Evolutionary conservation across 2,329 filamentous ascomycete genomes (phyloP).

Genomic region (Talaromyces funiculosus): DNA sequence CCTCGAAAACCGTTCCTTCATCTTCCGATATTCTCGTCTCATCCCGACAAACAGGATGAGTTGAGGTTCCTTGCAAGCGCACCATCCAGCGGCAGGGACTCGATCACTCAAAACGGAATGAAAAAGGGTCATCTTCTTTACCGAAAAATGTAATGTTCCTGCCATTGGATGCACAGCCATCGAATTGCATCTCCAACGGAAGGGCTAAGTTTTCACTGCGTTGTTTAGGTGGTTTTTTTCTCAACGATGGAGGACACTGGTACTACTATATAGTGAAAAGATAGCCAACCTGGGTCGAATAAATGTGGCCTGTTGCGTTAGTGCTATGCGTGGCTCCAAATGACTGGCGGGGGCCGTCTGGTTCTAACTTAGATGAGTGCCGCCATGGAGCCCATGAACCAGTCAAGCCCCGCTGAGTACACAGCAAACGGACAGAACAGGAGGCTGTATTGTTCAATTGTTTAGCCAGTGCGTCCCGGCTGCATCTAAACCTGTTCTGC

Average conservation of each 20-base stretch:
- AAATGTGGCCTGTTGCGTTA: conserved; percentile 12
- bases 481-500: neutral
- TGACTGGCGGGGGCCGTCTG: conserved; percentile 6
- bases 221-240: neutral
- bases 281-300: conserved; percentile 3
- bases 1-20: neutral
- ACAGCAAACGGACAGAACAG: neutral
- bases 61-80: neutral
- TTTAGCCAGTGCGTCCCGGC: neutral
- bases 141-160: neutral
- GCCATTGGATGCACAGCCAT: conserved; percentile 1
- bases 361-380: neutral
- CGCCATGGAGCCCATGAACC: neutral
- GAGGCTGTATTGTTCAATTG: neutral
- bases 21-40: conserved; percentile 5
- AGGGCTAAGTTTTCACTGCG: neutral
- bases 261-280: neutral
- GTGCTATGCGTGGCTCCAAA: conserved; percentile 17
- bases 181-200: neutral
- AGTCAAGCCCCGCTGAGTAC: neutral
- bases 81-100: neutral
- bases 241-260: neutral
- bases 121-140: neutral
- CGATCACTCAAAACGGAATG: neutral
- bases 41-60: neutral